phyloP scores from a whole-genome alignment of 768 basidiomycete species.

The Tremella mesenterica region DNA sequence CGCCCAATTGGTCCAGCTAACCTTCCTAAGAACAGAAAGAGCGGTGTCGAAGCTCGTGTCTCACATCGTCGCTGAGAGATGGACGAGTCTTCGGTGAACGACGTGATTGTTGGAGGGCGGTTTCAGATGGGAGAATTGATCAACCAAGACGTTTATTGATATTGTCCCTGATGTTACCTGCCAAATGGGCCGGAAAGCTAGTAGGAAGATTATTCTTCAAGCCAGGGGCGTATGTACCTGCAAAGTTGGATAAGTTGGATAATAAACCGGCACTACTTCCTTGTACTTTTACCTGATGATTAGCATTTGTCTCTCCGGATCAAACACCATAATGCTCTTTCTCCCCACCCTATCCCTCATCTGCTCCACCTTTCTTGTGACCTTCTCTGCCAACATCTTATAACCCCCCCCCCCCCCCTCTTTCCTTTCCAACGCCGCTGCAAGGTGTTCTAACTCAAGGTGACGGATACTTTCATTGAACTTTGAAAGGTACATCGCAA shows the following conservation, averaged over 20 bases:
- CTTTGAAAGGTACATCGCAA: neutral
- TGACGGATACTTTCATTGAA: neutral
- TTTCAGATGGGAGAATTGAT: too few relatives aligned
- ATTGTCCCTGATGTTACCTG: neutral
- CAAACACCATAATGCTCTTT: neutral
- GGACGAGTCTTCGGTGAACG: too few relatives aligned
- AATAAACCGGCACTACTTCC: constrained; percentile 18
- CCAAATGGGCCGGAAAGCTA: neutral
- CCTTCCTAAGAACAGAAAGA: too few relatives aligned
- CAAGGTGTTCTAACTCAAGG: neutral
- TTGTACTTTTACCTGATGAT: constrained; percentile 24
- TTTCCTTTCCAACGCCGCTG: neutral
- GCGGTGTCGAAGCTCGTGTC: too few relatives aligned
- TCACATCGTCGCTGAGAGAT: too few relatives aligned
- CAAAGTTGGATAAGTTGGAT: constrained; percentile 27
- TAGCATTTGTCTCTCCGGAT: neutral
- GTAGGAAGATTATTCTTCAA: constrained; percentile 13
- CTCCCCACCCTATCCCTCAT: neutral
- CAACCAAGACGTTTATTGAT: neutral
- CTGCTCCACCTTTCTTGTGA: too few relatives aligned
- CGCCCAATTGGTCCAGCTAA: too few relatives aligned
- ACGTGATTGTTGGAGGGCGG: too few relatives aligned
- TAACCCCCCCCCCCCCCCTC: too few relatives aligned
- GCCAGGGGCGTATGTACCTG: constrained; percentile 18
- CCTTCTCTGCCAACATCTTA: too few relatives aligned